These are phyloP conservation scores for Quercus bicolor DNA, from an alignment of 306 rosid genomes.

Conservation along the genomic window DNA sequence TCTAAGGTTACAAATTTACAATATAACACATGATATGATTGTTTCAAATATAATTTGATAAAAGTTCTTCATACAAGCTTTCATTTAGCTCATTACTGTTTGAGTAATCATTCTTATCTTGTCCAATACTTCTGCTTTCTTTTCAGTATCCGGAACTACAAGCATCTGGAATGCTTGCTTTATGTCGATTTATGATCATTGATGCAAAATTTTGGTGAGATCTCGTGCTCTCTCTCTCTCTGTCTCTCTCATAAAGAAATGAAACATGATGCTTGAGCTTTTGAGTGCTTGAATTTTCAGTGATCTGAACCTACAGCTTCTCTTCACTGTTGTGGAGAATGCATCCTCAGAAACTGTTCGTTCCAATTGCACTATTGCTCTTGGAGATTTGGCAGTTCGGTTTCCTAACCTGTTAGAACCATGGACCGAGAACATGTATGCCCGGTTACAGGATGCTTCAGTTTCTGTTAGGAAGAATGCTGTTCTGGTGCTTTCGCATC, in stretches of 20 bases:
- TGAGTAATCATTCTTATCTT: not conserved
- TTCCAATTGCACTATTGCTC: conserved; percentile 87
- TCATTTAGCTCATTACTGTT: not conserved
- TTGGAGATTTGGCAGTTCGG: conserved; percentile 94
- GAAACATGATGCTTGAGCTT: conserved; percentile 18
- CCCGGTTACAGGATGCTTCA: conserved; percentile 69
- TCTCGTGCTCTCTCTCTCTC: conserved; percentile 9
- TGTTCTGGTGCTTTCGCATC: conserved; percentile 97
- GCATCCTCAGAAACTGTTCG: conserved; percentile 85
- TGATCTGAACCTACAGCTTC: conserved; percentile 86
- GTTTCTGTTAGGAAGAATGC: conserved; percentile 91
- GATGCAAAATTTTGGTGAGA: conserved; percentile 92
- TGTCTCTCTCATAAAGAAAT: not conserved
- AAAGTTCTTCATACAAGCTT: not conserved
- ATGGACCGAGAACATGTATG: conserved; percentile 95
- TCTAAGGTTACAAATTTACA: not conserved
- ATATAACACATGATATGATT: not conserved
- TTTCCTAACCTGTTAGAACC: conserved; percentile 95
- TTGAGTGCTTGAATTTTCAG: conserved; percentile 42
- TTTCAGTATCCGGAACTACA: conserved; percentile 90
- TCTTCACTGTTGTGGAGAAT: conserved; percentile 82
- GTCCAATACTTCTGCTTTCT: conserved; percentile 13
- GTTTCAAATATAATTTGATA: not conserved
- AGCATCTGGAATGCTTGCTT: conserved; percentile 94
- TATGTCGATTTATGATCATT: conserved; percentile 88